These are phyloP conservation scores for Picea mariana DNA, from an alignment of 83 land plant species.

Conservation along the genomic window DNA sequence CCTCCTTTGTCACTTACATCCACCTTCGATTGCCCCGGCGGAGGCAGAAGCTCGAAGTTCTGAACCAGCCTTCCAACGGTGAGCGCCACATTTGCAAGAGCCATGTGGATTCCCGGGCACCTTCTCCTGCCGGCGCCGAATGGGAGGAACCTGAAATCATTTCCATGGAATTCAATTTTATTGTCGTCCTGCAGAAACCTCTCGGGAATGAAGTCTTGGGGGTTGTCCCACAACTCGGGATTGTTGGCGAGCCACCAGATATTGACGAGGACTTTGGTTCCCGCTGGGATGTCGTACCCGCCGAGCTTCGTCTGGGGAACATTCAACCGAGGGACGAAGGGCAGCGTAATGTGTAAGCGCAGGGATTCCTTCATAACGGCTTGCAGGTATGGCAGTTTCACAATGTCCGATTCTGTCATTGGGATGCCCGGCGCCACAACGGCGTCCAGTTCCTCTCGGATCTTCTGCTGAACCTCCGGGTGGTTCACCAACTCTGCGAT, in stretches of 20 bases:
- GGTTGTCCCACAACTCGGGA: constrained; percentile 65
- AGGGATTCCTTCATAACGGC: constrained; percentile 80
- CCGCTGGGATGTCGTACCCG: constrained; percentile 81
- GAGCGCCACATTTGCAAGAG: constrained; percentile 31
- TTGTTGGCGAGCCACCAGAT: constrained; percentile 89
- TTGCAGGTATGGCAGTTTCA: constrained; percentile 66
- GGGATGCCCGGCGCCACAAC: constrained; percentile 61
- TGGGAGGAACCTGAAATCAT: constrained; percentile 59
- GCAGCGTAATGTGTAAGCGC: constrained; percentile 77
- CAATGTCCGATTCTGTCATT: constrained; percentile 66
- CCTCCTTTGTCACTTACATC: constrained; percentile 58
- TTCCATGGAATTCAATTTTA: constrained; percentile 73
- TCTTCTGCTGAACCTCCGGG: constrained; percentile 61
- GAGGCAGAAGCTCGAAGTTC: constrained; percentile 35
- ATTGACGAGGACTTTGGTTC: constrained; percentile 83
- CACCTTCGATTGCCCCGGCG: constrained; percentile 44
- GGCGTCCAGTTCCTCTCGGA: constrained; percentile 56
- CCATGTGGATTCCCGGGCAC: constrained; percentile 43
- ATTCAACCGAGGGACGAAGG: constrained; percentile 96
- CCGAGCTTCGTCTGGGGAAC: constrained; percentile 77
- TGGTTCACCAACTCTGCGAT: constrained; percentile 79
- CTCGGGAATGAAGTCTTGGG: constrained; percentile 78
- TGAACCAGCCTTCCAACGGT: constrained; percentile 31
- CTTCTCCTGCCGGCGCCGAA: constrained; percentile 36
- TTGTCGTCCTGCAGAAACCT: constrained; percentile 70